Base-by-base conservation (phyloP, 495 filamentous ascomycete genomes). In the Delitschia confertaspora region DNA sequence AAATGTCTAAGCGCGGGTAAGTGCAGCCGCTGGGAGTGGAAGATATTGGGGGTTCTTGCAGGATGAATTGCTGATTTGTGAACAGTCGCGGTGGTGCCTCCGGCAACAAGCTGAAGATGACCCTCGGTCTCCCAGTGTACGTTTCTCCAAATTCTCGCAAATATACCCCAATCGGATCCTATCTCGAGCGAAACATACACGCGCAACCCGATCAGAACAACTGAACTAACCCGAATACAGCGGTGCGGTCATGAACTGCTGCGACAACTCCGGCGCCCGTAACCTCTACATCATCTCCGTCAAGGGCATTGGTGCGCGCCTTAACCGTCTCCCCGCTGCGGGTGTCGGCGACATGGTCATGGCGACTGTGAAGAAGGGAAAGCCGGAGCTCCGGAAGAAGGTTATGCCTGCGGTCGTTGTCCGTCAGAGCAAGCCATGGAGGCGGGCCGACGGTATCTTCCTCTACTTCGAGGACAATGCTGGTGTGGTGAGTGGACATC, bases 271-370 rank as follows among this genome's bases (percentile, higher is more conserved):
- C 61, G 91, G 93, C 67, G 91, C 91, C 51, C 87, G 91, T 55
- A 96, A 96, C 72, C 78, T 99, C 53, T 99, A 96, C 84, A 95
- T 99, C 79, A 96, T 99, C 74, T 91, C 93, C 65, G 93, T 99
- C 69, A 93, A 91, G 77, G 91, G 91, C 74, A 88, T 91, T 63
- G 93, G 91, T 76, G 93, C 91, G 54, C 87, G 91, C 55, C 83
- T 99, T 51, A 99, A 99, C 78, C 79, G 91, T 67, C 82, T 99
- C 53, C 91, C 91, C 56, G 93, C 93, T 60, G 91, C 82, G 38
- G 91, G 91, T 77, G 93, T 96, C 60, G 89, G 88, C 58, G 91
- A 98, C 74, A 96, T 98, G 91, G 93, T 98, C 60, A 98, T 98
- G 93, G 88, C 89, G 47, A 96, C 93, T 51, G 93, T 99, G 71